Evolutionary conservation across 1,139 yeast genomes (phyloP), one percentile per base, ranked within the genome.

Genomic region (Geotrichum citri-aurantii): DNA sequence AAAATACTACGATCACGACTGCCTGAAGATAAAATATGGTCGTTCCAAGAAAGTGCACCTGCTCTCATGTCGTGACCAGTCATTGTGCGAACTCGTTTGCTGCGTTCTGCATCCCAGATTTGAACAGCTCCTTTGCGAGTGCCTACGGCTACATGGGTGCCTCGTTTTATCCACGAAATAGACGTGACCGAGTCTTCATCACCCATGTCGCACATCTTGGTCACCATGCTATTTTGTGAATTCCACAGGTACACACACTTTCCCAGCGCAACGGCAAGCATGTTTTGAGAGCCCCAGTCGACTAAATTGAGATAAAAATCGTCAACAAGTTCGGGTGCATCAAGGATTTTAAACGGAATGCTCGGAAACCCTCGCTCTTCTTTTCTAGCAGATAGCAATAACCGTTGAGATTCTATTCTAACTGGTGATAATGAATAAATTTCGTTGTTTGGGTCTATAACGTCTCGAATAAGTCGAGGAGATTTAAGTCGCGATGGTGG

Each of bases 321-420:
- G 71, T 95, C 99, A 11, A 91, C 88, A 46, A 95, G 77, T 61
- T 91, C 96, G 0, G 99, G 99, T 0, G 99, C 99, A 74, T 93
- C 99, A 51, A 93, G 79, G 2, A 93, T 97, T 61, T 97, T 79
- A 69, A 88, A 91, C 0, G 99, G 99, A 0, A 91, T 90, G 68
- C 88, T 89, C 12, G 92, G 80, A 8, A 93, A 88, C 44, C 81
- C 81, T 55, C 99, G 75, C 0, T 88, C 83, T 66, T 84, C 86
- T 73, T 86, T 24, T 19, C 26, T 52, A 14, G 24, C 26, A 24
- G 44, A 10, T 14, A 52, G 48, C 12, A 52, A 27, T 7, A 44
- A 8, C 89, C 59, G 87, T 86, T 91, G 96, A 71, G 83, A 83
- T 40, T 50, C 29, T 31, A 50, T 33, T 26, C 17, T 50, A 42